Evolutionary conservation across 2,329 filamentous ascomycete genomes (phyloP).

Genomic region (Fusarium torulosum): DNA sequence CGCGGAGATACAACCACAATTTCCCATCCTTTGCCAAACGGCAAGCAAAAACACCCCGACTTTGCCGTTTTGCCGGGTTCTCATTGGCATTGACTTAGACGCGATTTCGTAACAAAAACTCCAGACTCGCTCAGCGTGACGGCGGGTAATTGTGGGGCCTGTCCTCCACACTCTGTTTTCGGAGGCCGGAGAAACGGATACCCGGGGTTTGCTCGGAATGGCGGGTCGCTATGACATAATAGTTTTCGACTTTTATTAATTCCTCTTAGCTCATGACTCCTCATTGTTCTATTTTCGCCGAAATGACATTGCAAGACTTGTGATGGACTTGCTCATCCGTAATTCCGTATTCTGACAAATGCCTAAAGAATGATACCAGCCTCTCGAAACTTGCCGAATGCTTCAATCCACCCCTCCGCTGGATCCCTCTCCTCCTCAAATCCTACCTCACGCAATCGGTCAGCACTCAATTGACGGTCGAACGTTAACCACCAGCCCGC

Average conservation of each 20-base stretch:
- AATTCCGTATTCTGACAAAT: not conserved
- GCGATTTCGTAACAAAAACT: conserved; percentile 49
- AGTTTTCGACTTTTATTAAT: not conserved
- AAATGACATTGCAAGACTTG: not conserved
- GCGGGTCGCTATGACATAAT: conserved; percentile 31
- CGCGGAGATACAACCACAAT: conserved; percentile 46
- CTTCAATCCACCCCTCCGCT: conserved; percentile 38
- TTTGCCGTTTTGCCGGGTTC: conserved; percentile 6
- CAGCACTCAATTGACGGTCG: conserved; percentile 60
- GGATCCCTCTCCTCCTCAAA: conserved; percentile 57
- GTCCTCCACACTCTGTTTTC: not conserved
- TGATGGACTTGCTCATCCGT: not conserved
- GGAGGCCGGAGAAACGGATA: conserved; percentile 21
- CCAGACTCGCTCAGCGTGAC: conserved; percentile 5
- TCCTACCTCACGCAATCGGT: conserved; percentile 54
- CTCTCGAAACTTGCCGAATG: conserved; percentile 5
- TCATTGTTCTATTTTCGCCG: not conserved
- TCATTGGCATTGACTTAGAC: conserved; percentile 40
- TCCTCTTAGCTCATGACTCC: not conserved
- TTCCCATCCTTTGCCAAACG: not conserved
- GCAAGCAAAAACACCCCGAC: not conserved
- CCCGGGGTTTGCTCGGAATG: conserved; percentile 30
- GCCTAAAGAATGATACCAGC: conserved; percentile 4
- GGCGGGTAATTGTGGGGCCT: conserved; percentile 33
- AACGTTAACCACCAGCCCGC: conserved; percentile 62